These are phyloP conservation scores for Pleurotus ostreatus DNA, from an alignment of 768 basidiomycete species.

Conservation along the genomic window DNA sequence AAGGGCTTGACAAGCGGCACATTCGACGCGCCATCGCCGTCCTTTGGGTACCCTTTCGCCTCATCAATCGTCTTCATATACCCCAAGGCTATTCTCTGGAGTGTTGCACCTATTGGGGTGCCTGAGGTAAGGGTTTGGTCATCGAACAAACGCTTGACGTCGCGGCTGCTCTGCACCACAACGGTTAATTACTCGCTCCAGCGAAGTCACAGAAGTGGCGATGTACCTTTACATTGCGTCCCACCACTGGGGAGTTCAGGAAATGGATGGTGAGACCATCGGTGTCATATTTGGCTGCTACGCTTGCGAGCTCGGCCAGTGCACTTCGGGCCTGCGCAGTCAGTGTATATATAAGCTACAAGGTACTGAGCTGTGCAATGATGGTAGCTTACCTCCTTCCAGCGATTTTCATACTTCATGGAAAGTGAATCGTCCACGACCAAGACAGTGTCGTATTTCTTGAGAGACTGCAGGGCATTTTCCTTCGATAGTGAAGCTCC, in stretches of 20 bases:
- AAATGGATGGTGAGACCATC: conserved; percentile 58
- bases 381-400: conserved; percentile 41
- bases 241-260: conserved; percentile 34
- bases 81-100: conserved; percentile 12
- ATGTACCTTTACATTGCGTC: conserved; percentile 26
- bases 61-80: conserved; percentile 13
- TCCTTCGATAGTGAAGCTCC: conserved; percentile 14
- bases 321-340: conserved; percentile 33
- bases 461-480: conserved; percentile 30
- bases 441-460: conserved; percentile 52
- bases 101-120: conserved; percentile 14
- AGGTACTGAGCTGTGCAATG: neutral
- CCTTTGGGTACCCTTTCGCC: neutral
- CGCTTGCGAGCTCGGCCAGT: conserved; percentile 37
- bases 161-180: conserved; percentile 10
- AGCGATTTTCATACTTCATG: conserved; percentile 40
- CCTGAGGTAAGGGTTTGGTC: conserved; percentile 11
- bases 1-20: conserved; percentile 32
- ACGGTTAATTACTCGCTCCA: conserved; percentile 12
- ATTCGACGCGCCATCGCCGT: conserved; percentile 13
- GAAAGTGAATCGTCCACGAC: conserved; percentile 60
- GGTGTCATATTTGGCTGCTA: conserved; percentile 39
- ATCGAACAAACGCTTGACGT: conserved; percentile 14
- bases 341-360: neutral
- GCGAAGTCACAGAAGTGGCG: conserved; percentile 16